Conservation (phyloP, 495 filamentous ascomycete genomes). For the Neurospora africana region DNA sequence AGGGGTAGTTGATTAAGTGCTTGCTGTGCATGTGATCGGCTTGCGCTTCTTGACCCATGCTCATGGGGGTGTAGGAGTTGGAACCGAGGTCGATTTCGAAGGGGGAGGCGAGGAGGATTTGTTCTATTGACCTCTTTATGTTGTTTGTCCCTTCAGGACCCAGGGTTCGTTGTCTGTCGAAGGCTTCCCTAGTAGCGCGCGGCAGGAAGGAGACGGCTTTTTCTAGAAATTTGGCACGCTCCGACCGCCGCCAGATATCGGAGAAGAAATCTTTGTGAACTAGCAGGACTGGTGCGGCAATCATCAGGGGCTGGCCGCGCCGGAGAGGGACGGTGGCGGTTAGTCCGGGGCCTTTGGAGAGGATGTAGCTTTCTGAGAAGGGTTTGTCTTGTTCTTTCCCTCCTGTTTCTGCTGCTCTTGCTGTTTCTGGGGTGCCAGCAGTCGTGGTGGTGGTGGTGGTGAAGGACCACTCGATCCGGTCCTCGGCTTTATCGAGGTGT, state of each 20-base stretch:
- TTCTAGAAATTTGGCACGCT: constrained; percentile 19
- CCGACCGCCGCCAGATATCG: constrained; percentile 8
- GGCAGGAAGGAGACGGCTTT: constrained; percentile 21
- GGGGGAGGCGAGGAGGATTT: constrained; percentile 20
- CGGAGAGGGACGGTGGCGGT: constrained; percentile 15
- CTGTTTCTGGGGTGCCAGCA: too few relatives aligned
- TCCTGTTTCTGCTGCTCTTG: too few relatives aligned
- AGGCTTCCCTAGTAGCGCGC: constrained; percentile 8
- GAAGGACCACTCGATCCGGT: too few relatives aligned
- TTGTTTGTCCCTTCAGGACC: too few relatives aligned
- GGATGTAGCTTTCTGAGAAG: constrained; percentile 11
- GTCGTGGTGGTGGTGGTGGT: too few relatives aligned
- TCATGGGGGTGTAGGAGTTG: background rate
- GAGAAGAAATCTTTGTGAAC: constrained; percentile 22
- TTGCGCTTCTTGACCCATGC: background rate
- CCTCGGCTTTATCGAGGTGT: background rate
- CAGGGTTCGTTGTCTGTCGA: constrained; percentile 15
- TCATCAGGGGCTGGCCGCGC: constrained; percentile 19
- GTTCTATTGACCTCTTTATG: constrained; percentile 14
- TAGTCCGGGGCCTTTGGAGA: constrained; percentile 17
- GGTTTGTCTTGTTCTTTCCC: background rate
- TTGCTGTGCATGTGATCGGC: constrained; percentile 8
- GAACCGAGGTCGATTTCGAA: constrained; percentile 22
- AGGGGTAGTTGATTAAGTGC: constrained; percentile 25
- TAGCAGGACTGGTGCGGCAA: constrained; percentile 19